Base-by-base conservation (phyloP, 1,284 basidiomycete genomes). In the Moesziomyces aphidis region DNA sequence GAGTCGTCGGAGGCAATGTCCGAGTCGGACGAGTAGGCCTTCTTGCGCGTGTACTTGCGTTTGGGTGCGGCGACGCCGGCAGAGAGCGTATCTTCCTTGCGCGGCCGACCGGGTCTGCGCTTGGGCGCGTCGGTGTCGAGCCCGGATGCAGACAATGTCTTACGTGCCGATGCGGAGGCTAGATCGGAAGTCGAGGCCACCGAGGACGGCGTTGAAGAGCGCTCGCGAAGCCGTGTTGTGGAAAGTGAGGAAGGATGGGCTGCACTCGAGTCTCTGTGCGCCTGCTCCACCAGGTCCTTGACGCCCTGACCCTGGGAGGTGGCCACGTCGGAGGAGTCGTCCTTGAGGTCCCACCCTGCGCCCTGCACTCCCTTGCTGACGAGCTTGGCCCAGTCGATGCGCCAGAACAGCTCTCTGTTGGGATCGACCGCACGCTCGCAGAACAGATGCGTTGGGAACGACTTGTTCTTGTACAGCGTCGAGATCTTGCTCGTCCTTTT, bases 361-460 rank as follows among this genome's bases (percentile, higher is more conserved):
- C 66, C 74, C 13, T 64, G 43, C 24, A 46, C 54, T 7, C 77
- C 77, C 52, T 70, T 70, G 31, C 60, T 31, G 22, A 66, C 61
- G n/a, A 77, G 36, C 34, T 59, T 70, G 19, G 58, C 23, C 68
- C 75, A 79, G 28, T 75, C 72, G 45, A 77, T 68, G 7, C 48
- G 51, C 74, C 74, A 79, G 47, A 77, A 77, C 31, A 77, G 64
- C 53, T 73, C 76, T n/a, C 66, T 50, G 39, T 69, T 66, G 4
- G 71, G 69, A 43, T 79, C 75, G 13, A 77, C 76, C 1, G 77
- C 77, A 19, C 69, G 62, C 28, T 70, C 64, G 56, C 67, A 73
- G 52, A 77, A 77, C 26, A 79, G 59, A 53, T 77, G 64, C 5
- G 61, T 63, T 0, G 77, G 74, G 47, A 67, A 71, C 3, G 72